Percentiles rank a stretch among this genome's conserved stretches.
These are phyloP conservation scores for Vigna hirtella DNA, from an alignment of 306 rosid species.

Conservation along the genomic window DNA sequence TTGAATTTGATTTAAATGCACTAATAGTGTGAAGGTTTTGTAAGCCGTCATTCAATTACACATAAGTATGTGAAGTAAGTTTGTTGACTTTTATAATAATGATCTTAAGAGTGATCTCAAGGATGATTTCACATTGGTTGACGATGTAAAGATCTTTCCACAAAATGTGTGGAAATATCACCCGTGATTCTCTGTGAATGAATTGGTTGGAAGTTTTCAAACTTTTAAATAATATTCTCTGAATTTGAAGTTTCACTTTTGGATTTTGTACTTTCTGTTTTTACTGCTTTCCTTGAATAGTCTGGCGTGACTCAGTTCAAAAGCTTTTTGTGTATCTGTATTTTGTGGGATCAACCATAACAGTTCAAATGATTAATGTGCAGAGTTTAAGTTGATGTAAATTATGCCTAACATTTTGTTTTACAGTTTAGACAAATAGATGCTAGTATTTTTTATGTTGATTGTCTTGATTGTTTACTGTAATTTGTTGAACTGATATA, in stretches of 20 bases:
- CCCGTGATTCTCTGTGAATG: not conserved
- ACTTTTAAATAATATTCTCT: not conserved
- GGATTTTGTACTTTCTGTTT: not conserved
- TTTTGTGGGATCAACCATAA: slow-evolving; percentile 5
- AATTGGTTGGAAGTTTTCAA: not conserved
- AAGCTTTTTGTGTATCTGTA: slow-evolving; percentile 3
- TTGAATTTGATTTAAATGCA: not conserved
- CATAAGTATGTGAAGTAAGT: not conserved
- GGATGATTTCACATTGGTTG: not conserved
- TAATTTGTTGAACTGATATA: slow-evolving; percentile 4
- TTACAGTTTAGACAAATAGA: not conserved
- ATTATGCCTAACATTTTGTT: not conserved
- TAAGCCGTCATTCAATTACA: not conserved
- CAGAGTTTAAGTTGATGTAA: slow-evolving; percentile 8
- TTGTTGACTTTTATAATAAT: not conserved
- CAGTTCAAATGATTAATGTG: slow-evolving; percentile 10
- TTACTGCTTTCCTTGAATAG: not conserved
- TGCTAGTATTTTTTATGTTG: slow-evolving; percentile 14
- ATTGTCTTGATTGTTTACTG: slow-evolving; percentile 15
- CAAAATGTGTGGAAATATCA: not conserved
- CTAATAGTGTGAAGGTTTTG: not conserved
- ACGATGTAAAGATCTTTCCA: not conserved
- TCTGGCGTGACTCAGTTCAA: not conserved
- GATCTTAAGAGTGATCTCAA: not conserved
- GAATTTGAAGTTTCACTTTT: slow-evolving; percentile 15